Percentiles rank a stretch among this genome's conserved stretches.
phyloP scores from a whole-genome alignment of 2,329 filamentous ascomycete species.

The Chaetothyriales sp. region DNA sequence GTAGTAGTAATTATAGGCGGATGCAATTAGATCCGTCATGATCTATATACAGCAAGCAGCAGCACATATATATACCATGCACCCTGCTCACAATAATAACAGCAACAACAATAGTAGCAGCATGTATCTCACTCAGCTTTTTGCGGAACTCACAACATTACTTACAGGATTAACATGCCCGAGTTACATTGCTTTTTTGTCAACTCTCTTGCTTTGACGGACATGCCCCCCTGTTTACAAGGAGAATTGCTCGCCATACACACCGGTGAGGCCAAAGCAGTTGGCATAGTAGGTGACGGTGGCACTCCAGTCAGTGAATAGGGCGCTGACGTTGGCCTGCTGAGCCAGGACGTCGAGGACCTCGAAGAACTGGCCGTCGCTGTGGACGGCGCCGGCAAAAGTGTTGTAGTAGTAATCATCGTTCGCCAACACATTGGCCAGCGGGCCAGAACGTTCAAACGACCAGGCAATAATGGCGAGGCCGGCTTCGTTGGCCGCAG shows the following conservation, averaged over 20 bases:
- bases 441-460: conserved; percentile 49
- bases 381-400: conserved; percentile 39
- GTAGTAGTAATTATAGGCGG: too few species aligned
- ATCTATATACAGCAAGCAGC: too few species aligned
- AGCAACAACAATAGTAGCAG: too few species aligned
- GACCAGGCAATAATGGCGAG: conserved; percentile 55
- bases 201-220: too few species aligned
- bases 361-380: conserved; percentile 52
- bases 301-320: conserved; percentile 57
- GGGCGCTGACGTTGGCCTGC: conserved; percentile 44
- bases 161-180: too few species aligned
- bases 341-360: conserved; percentile 49
- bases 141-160: too few species aligned
- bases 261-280: conserved; percentile 38
- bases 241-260: conserved; percentile 1
- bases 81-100: too few species aligned
- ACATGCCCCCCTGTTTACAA: not conserved
- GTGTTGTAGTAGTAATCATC: conserved; percentile 38
- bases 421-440: conserved; percentile 35
- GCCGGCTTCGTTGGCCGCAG: conserved; percentile 43
- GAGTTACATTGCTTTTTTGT: too few species aligned
- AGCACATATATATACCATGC: too few species aligned
- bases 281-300: conserved; percentile 58
- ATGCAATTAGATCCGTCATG: too few species aligned
- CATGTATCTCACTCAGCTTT: too few species aligned